Percentiles rank a stretch among this genome's conserved stretches.
phyloP scores from a whole-genome alignment of 2,329 filamentous ascomycete species.

The Alternaria ethzedia region DNA sequence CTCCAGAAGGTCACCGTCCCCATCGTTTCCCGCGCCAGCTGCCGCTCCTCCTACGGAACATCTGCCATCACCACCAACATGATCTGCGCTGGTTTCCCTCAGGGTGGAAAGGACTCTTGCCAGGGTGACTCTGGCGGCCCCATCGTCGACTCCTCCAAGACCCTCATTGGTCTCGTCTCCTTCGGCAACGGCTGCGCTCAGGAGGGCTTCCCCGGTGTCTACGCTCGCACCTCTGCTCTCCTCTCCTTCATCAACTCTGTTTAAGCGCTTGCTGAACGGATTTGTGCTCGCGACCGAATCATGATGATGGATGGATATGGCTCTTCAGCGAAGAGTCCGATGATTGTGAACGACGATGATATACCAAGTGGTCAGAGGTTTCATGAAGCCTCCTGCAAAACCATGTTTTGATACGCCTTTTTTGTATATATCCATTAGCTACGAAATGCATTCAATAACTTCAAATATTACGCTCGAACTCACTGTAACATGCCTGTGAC shows the following conservation, averaged over 20 bases:
- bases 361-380: not conserved
- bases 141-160: slow-evolving; percentile 22
- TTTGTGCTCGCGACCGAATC: not conserved
- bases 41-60: slow-evolving; percentile 26
- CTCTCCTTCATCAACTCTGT: slow-evolving; percentile 30
- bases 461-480: not conserved
- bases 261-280: slow-evolving; percentile 1
- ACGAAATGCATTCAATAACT: not conserved
- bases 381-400: not conserved
- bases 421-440: not conserved
- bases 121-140: slow-evolving; percentile 42
- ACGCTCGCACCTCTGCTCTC: slow-evolving; percentile 25
- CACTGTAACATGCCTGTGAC: not conserved
- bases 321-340: not conserved
- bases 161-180: slow-evolving; percentile 13
- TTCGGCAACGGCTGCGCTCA: slow-evolving; percentile 28
- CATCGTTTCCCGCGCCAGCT: slow-evolving; percentile 32
- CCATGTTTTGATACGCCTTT: not conserved
- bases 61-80: slow-evolving; percentile 31
- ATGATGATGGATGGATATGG: not conserved
- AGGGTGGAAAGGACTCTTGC: slow-evolving; percentile 42
- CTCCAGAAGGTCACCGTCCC: slow-evolving; percentile 40
- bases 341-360: not conserved
- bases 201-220: slow-evolving; percentile 33
- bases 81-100: slow-evolving; percentile 33